These are phyloP conservation scores for Phytophthora fragariaefolia DNA, from an alignment of 352 stramenopile genomes.

Conservation along the genomic window DNA sequence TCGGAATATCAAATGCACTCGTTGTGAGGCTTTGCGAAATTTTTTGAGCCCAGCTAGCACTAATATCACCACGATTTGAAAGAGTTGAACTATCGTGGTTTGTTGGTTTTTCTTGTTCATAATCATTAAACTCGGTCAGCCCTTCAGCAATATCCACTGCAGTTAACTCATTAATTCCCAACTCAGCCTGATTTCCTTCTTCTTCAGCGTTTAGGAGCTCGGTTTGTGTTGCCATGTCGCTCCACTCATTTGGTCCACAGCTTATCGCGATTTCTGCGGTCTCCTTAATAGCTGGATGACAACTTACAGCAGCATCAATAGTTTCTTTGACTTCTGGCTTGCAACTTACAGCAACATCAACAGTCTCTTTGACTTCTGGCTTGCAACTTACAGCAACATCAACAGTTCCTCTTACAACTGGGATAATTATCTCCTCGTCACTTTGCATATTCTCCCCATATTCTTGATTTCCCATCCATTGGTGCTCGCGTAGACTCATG, in stretches of 20 bases:
- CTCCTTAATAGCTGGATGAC: conserved; percentile 5
- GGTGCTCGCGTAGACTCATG: conserved; percentile 19
- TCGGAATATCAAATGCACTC: neutral
- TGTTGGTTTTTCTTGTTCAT: neutral
- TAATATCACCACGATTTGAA: neutral
- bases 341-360: conserved; percentile 18
- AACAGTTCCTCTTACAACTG: conserved; percentile 11
- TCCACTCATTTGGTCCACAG: conserved; percentile 14
- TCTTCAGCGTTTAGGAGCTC: conserved; percentile 8
- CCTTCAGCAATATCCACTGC: neutral
- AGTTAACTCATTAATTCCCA: neutral
- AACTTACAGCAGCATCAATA: conserved; percentile 15
- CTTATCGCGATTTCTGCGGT: conserved; percentile 16
- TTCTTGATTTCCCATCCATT: conserved; percentile 10
- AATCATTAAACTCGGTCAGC: neutral
- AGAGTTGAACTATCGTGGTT: neutral
- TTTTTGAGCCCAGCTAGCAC: neutral
- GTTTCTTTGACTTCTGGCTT: conserved; percentile 5
- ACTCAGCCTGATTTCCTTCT: neutral
- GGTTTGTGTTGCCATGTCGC: conserved; percentile 23
- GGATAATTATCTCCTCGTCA: too few species aligned
- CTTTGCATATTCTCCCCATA: conserved; percentile 1
- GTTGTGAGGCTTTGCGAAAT: neutral
- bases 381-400: conserved; percentile 18
- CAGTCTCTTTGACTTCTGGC: conserved; percentile 7